Percentiles rank a stretch among this genome's conserved stretches.
Conservation (phyloP, 1,284 basidiomycete genomes). For the Gymnopus androsaceus region DNA sequence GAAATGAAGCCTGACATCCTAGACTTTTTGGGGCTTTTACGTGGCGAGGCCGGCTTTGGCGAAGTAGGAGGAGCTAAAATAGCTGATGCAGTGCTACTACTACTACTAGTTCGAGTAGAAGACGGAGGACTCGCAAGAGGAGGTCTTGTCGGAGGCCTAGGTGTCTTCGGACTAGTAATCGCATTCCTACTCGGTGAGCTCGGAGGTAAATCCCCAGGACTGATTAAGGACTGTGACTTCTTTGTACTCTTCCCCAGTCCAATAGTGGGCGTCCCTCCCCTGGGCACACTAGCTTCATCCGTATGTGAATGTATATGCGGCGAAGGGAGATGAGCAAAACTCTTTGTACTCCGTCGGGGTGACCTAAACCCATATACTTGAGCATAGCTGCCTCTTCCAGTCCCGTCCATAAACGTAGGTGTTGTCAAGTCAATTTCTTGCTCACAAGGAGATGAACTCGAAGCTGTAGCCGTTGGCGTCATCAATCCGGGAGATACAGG, state of each 20-base stretch:
- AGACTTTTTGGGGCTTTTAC: background rate
- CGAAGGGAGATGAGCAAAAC: constrained; percentile 2
- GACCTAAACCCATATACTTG: constrained; percentile 7
- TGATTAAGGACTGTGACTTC: constrained; percentile 7
- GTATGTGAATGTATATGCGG: background rate
- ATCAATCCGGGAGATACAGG: too few species aligned
- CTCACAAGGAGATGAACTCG: background rate
- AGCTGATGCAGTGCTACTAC: background rate
- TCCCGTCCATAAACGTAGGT: background rate
- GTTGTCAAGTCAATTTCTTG: background rate
- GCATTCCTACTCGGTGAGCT: background rate
- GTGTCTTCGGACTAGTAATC: background rate
- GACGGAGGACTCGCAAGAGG: too few species aligned
- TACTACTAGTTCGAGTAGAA: background rate
- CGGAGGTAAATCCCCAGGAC: constrained; percentile 8
- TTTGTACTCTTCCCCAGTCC: too few species aligned
- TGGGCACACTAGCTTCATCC: constrained; percentile 5
- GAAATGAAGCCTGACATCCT: constrained; percentile 2
- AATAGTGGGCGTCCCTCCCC: constrained; percentile 3
- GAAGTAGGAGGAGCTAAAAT: background rate
- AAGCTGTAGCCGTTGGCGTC: background rate
- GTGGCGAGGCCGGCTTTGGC: background rate
- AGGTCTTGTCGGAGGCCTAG: background rate
- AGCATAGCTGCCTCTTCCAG: constrained; percentile 10
- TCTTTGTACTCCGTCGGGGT: background rate